Base-by-base conservation (phyloP, 768 basidiomycete genomes). In the Amanita pseudoporphyria region DNA sequence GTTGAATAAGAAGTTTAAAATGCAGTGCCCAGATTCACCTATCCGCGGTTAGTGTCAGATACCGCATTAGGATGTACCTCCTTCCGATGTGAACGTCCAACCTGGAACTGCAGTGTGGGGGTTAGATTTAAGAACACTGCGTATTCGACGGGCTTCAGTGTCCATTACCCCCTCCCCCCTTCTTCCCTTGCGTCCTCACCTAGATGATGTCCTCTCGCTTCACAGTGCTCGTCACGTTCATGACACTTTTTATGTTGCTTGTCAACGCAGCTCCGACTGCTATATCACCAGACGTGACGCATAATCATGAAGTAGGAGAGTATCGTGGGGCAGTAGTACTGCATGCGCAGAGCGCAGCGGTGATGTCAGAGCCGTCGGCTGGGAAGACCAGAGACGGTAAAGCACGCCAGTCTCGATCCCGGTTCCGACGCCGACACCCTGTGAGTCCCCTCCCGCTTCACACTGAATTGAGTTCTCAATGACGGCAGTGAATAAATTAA, bases 371-470 rank as follows among this genome's bases (percentile, higher is more conserved):
- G 19, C 18, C 13, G 45, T 4, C 33, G 5, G 49, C 21, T 39
- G 49, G 32, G 19, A 43, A 35, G 16, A 41, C 19, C 40, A 35
- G 22, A 12, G 49, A 28, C 38, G 24, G 19, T 19, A 50, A 43
- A 49, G 26, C 37, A 32, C 49, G 49, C 3, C 26, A 22, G 9
- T 16, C 40, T 33, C 40, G 49, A 43, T 35, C 39, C 6, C 49
- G 49, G 21, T 50, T 50, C 40, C 49, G 49, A 9, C 41, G 49
- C 21, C 58, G 57, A 31, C 60, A 61, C 47, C 57, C 58, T 2
- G 53, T 56, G 53, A 35, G 58, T 60, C 55, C 55, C 53, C 49
- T 28, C 24, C 10, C 21, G 5, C 16, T 14, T 30, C 21, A n/a
- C 16, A 9, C 12, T 3, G 21, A 40, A 3, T 12, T 31, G 10